Conservation (phyloP, 2,329 filamentous ascomycete species). For the Aspergillus puulaauensis region DNA sequence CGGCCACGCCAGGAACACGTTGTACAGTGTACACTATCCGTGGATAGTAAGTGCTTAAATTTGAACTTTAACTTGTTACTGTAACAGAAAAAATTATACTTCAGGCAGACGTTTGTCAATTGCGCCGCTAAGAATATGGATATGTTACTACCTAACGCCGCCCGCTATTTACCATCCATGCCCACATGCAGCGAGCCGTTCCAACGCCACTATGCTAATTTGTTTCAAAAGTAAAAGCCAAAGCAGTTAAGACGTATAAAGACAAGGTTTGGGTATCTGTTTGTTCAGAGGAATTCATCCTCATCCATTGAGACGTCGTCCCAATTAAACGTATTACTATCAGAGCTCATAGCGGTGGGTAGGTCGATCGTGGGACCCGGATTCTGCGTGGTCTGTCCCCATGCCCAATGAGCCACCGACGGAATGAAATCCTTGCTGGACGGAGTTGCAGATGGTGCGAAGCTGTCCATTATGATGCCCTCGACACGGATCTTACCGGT, state of each 20-base stretch:
- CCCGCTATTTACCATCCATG: neutral
- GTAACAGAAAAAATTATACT: no score
- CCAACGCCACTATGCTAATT: conserved; percentile 2
- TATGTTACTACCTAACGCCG: conserved; percentile 1
- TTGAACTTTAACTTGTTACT: neutral
- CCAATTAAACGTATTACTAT: conserved; percentile 13
- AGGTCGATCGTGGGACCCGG: conserved; percentile 11
- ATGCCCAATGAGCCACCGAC: conserved; percentile 9
- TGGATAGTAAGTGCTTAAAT: neutral
- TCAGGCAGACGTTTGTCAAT: neutral
- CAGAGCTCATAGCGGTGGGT: conserved; percentile 6
- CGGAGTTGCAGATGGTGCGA: conserved; percentile 20
- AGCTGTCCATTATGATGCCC: conserved; percentile 22
- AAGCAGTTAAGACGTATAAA: neutral
- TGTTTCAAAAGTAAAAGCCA: neutral
- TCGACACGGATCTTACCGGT: conserved; percentile 32
- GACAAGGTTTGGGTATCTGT: neutral
- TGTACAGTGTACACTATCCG: no score
- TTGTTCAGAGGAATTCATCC: conserved; percentile 30
- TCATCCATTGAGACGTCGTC: conserved; percentile 30
- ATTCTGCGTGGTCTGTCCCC: neutral
- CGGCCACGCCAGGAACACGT: no score
- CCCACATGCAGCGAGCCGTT: neutral
- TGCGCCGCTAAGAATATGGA: neutral
- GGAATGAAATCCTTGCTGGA: conserved; percentile 11